These are phyloP conservation scores for Aspergillus olivimuriae DNA, from an alignment of 495 filamentous ascomycete species.

Conservation along the genomic window DNA sequence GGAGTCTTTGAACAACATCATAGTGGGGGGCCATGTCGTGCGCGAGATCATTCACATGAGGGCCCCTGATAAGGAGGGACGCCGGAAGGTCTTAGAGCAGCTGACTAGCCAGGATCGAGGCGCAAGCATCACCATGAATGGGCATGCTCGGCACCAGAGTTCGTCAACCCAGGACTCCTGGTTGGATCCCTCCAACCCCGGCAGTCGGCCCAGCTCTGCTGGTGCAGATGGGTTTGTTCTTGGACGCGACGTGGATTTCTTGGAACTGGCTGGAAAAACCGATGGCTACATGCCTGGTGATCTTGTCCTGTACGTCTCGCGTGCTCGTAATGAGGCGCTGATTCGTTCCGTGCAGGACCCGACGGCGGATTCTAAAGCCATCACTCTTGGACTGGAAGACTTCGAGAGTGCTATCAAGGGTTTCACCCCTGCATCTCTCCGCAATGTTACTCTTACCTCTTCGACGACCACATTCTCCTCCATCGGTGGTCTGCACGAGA, in stretches of 20 bases:
- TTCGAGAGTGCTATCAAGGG: constrained; percentile 80
- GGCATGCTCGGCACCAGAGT: constrained; percentile 30
- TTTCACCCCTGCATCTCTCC: constrained; percentile 89
- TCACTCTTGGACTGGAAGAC: constrained; percentile 62
- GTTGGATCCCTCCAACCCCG: constrained; percentile 59
- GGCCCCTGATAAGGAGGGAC: constrained; percentile 88
- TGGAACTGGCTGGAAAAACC: constrained; percentile 85
- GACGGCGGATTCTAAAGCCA: constrained; percentile 29
- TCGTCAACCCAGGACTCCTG: constrained; percentile 52
- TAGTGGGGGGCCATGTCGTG: constrained; percentile 74
- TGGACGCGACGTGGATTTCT: constrained; percentile 74
- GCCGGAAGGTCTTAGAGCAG: constrained; percentile 73
- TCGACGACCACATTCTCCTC: constrained; percentile 83
- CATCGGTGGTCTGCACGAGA: constrained; percentile 82
- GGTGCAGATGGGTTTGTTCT: constrained; percentile 58
- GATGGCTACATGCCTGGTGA: constrained; percentile 98
- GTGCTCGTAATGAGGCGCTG: constrained; percentile 85
- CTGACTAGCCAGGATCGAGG: constrained; percentile 34
- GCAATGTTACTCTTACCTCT: constrained; percentile 86
- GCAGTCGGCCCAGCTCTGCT: constrained; percentile 41
- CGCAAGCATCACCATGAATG: constrained; percentile 32
- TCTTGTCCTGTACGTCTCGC: constrained; percentile 73
- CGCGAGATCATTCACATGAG: constrained; percentile 78
- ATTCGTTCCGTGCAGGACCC: constrained; percentile 57
- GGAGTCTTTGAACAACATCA: constrained; percentile 73